These are phyloP conservation scores for Cadophora gregata DNA, from an alignment of 2,329 filamentous ascomycete genomes.

Conservation along the genomic window DNA sequence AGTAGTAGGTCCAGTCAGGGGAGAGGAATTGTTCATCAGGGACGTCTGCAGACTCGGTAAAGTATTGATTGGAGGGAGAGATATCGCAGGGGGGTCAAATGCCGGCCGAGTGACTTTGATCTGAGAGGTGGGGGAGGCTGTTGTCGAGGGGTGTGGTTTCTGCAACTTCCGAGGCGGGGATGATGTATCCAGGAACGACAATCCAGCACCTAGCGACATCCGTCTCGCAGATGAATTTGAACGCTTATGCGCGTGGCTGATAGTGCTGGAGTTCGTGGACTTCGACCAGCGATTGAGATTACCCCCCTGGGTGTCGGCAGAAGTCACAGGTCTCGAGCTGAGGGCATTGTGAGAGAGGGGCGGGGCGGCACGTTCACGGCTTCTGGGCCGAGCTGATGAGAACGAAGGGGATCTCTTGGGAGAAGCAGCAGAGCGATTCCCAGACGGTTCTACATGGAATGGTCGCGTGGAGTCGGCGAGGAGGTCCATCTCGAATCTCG, in stretches of 20 bases:
- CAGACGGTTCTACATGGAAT: constrained; percentile 20
- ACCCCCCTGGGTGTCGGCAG: constrained; percentile 33
- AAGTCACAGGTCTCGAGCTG: constrained; percentile 32
- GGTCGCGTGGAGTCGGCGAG: constrained; percentile 18
- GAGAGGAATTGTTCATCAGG: constrained; percentile 37
- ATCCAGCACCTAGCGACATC: constrained; percentile 32
- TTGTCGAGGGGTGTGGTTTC: constrained; percentile 37
- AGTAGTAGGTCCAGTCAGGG: constrained; percentile 38
- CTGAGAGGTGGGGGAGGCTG: constrained; percentile 32
- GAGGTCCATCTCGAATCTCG: constrained; percentile 24
- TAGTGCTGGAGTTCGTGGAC: constrained; percentile 34
- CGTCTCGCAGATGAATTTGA: constrained; percentile 34
- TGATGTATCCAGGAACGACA: constrained; percentile 30
- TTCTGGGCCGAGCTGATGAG: constrained; percentile 18
- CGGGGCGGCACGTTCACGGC: constrained; percentile 25
- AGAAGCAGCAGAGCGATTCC: constrained; percentile 12
- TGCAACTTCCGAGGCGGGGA: constrained; percentile 37
- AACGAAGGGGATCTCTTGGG: constrained; percentile 26
- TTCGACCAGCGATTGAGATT: constrained; percentile 39
- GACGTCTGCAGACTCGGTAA: constrained; percentile 40
- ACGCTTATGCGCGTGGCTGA: constrained; percentile 29
- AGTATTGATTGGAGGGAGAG: constrained; percentile 43
- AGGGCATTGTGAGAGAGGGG: constrained; percentile 30
- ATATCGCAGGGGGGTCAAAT: constrained; percentile 30
- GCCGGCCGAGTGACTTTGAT: constrained; percentile 26